Base-by-base conservation (phyloP, 2,329 filamentous ascomycete species). In the Elsinoe arachidis region DNA sequence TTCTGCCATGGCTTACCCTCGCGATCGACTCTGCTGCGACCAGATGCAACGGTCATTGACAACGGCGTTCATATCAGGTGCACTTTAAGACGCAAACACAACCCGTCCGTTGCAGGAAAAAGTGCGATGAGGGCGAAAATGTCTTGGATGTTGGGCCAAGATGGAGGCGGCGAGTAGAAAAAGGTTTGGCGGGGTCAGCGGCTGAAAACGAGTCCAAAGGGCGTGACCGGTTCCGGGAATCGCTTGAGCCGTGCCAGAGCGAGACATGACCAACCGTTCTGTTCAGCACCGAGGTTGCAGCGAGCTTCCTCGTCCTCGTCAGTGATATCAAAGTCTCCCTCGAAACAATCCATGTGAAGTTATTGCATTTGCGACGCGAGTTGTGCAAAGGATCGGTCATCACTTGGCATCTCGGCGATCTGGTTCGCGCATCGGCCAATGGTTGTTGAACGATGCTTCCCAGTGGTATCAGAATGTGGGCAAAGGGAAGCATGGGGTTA, bases 131-230 rank as follows among this genome's bases (percentile, higher is more conserved):
- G 21, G 26, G 49, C 11, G 26, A 5, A 38, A 53, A 53, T 53
- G 49, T 53, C 49, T 53, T 53, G 49, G 49, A 38, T 53, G 46
- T 35, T 51, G 46, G 37, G 46, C 26, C 26, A 51, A 35, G 46
- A 34, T 46, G 41, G 46, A 51, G 26, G 26, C 26, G 26, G 26
- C 26, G 26, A 30, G 26, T 30, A 30, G 46, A 51, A 51, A 51
- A 15, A 23, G 33, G 46, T 51, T 34, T 35, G 34, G 46, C 46
- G 46, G 46, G 46, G 46, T 51, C 30, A 26, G 46, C 46, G 17
- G 19, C 30, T 51, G n/a, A n/a, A n/a, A n/a, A n/a, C n/a, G n/a
- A n/a, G n/a, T n/a, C n/a, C n/a, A 17, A 35, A 33, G 17, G 23
- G 30, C 44, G 33, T 49, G 44, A 49, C 23, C 17, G 44, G 44